Percentiles rank a stretch among this genome's conserved stretches.
phyloP scores from a whole-genome alignment of 805 yeast genomes.

The Zygotorulaspora chibaensis region DNA sequence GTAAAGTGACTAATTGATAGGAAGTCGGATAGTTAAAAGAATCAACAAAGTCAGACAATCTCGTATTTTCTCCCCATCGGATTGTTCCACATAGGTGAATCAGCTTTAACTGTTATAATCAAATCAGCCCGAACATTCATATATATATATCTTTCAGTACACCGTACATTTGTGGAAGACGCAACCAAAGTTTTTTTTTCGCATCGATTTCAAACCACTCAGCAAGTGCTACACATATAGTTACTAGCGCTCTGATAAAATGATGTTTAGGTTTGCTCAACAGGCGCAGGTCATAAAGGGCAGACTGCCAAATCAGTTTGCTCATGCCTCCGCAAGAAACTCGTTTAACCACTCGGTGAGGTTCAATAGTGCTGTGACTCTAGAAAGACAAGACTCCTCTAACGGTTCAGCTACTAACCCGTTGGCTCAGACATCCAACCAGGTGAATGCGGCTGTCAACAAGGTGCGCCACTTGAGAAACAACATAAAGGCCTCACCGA shows the following conservation, averaged over 20 bases:
- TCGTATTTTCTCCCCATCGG: neutral
- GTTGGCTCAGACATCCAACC: slow-evolving; percentile 21
- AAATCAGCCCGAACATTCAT: neutral
- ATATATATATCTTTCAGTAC: neutral
- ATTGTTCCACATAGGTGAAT: no score
- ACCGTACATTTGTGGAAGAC: neutral
- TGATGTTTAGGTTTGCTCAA: slow-evolving; percentile 35
- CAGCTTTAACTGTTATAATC: neutral
- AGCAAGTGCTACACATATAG: no score
- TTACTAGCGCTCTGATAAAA: neutral
- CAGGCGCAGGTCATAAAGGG: slow-evolving; percentile 35
- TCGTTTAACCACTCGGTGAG: slow-evolving; percentile 38
- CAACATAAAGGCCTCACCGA: slow-evolving; percentile 11
- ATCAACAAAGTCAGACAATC: neutral
- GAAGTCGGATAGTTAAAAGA: neutral
- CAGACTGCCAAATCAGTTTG: slow-evolving; percentile 40
- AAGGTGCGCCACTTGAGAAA: slow-evolving; percentile 30
- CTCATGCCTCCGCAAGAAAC: slow-evolving; percentile 36
- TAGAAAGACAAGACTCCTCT: slow-evolving; percentile 29
- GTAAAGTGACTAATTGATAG: neutral
- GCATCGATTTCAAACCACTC: neutral
- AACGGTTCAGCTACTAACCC: slow-evolving; percentile 13
- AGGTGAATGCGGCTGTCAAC: slow-evolving; percentile 24
- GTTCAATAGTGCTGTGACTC: slow-evolving; percentile 35
- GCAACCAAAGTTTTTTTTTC: neutral